Base-by-base conservation (phyloP, 257 asterid species). In the Eustoma russellianum region DNA sequence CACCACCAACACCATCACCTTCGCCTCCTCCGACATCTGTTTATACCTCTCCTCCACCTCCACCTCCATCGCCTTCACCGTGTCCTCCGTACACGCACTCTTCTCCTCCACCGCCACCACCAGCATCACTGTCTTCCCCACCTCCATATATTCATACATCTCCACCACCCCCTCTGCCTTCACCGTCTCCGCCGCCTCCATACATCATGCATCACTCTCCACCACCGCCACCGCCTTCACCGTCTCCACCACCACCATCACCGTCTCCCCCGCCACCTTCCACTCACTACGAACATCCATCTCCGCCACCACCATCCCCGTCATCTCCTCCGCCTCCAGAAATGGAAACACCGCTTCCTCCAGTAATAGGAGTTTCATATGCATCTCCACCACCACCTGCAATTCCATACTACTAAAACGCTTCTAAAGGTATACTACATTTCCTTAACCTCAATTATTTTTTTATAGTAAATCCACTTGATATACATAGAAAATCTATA, bases 371-470 rank as follows among this genome's bases (percentile, higher is more conserved):
- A 48, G 59, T 63, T 38, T 60, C 75, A 46, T 73, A 76, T 41
- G 73, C 82, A 55, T 65, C 83, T 16, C 84, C 82, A 13, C 82
- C 82, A 35, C 78, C 82, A 17, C 78, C 78, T 18, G 43, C 53
- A 16, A 66, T 74, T 55, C 77, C 77, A 41, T 74, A 74, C 53
- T 74, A 74, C 50, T 9, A 0, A 24, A 48, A 13, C 28, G 57
- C 48, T 41, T 49, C 34, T 28, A 54, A 70, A 14, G 78, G 75
- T n/a, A 59, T 56, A 0, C 60, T 24, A 24, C 30, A 2, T 55
- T 13, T 24, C 66, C 49, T 57, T 46, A 66, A 2, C 46, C 61
- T 1, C 69, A 24, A 24, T 4, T 64, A 0, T 56, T 73, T 9
- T 6, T 69, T 64, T 52, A 59, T 64, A 53, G 62, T 61, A 54